Conservation (phyloP, 1,284 basidiomycete species). For the Microbotryomycetes sp. region DNA sequence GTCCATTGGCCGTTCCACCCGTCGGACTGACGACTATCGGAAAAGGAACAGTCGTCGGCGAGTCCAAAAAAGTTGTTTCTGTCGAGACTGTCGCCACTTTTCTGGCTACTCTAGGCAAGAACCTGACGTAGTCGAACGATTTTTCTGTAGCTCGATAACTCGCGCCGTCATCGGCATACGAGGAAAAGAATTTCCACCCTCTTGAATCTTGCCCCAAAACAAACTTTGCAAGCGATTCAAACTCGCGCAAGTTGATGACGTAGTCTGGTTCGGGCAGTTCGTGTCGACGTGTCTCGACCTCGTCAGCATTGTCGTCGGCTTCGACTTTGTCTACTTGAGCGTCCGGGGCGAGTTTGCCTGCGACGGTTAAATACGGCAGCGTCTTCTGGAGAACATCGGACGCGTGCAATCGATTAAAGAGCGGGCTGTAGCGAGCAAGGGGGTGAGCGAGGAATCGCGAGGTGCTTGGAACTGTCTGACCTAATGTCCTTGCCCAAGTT, state of each 20-base stretch:
- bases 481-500: conserved; percentile 18
- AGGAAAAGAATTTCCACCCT: conserved; percentile 21
- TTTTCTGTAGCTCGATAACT: conserved; percentile 35
- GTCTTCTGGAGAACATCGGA: not conserved
- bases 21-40: conserved; percentile 78
- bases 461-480: not conserved
- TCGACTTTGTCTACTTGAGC: conserved; percentile 1
- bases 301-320: conserved; percentile 7
- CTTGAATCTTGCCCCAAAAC: conserved; percentile 15
- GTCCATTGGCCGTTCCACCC: conserved; percentile 45
- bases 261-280: conserved; percentile 3
- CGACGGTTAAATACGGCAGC: not conserved
- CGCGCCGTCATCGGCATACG: conserved; percentile 31
- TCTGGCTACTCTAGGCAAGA: conserved; percentile 69
- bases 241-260: conserved; percentile 21
- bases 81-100: conserved; percentile 62
- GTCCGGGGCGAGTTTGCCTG: conserved; percentile 1
- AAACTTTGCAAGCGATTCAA: conserved; percentile 27
- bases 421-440: conserved; percentile 13
- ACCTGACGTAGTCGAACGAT: conserved; percentile 72
- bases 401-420: conserved; percentile 15
- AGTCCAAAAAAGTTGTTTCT: conserved; percentile 67
- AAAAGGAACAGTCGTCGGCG: conserved; percentile 62
- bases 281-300: conserved; percentile 19
- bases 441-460: not conserved